Percentiles rank a stretch among this genome's conserved stretches.
Evolutionary conservation across 2,329 filamentous ascomycete genomes (phyloP).

Genomic region (Scopulariopsis brevicaulis): DNA sequence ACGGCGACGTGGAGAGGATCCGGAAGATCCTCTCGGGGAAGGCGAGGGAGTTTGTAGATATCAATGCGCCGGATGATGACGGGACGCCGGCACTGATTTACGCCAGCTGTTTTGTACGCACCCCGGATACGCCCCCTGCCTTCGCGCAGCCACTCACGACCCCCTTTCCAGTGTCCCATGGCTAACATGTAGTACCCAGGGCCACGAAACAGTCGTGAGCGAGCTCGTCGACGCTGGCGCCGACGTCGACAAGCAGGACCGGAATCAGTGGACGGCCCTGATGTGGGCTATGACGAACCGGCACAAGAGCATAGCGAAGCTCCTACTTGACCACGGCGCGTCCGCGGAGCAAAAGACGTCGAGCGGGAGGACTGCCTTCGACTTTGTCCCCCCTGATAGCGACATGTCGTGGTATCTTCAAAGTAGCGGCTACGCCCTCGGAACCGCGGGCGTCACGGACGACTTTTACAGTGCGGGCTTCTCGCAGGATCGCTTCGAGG

Average conservation of each 20-base stretch:
- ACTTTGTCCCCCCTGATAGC: conserved; percentile 90
- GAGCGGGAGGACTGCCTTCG: conserved; percentile 84
- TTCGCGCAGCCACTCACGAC: neutral
- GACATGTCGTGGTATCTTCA: conserved; percentile 95
- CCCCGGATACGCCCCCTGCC: neutral
- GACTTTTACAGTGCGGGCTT: conserved; percentile 94
- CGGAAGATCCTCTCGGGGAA: conserved; percentile 63
- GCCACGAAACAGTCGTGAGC: conserved; percentile 80
- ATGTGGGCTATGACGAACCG: conserved; percentile 99
- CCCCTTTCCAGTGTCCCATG: neutral
- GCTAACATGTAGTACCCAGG: conserved; percentile 29
- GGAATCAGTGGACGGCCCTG: conserved; percentile 91
- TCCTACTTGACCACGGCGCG: conserved; percentile 82
- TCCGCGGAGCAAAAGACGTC: conserved; percentile 95
- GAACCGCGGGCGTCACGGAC: conserved; percentile 65
- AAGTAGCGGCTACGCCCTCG: conserved; percentile 85
- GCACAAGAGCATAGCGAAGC: conserved; percentile 91
- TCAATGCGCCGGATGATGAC: conserved; percentile 84
- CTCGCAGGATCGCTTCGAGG: conserved; percentile 87
- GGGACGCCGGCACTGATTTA: conserved; percentile 96
- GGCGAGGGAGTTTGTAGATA: conserved; percentile 65
- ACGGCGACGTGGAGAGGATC: conserved; percentile 80
- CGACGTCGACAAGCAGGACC: conserved; percentile 85
- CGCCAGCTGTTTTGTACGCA: conserved; percentile 84
- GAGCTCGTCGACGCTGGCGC: conserved; percentile 76